phyloP scores from a whole-genome alignment of 2,329 filamentous ascomycete species.

The Monosporascus cannonballus region DNA sequence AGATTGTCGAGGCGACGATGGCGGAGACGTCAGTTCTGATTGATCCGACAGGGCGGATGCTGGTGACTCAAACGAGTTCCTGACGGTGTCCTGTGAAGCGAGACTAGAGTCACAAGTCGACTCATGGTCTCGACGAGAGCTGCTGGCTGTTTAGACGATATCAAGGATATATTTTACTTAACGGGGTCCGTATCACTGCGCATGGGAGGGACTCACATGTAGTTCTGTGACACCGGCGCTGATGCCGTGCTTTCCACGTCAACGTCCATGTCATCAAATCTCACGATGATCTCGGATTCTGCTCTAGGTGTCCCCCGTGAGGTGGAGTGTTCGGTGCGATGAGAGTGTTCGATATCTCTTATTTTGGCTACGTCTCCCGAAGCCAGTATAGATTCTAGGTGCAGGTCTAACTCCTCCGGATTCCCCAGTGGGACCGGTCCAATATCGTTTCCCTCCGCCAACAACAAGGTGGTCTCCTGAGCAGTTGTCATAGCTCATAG shows the following conservation, averaged over 20 bases:
- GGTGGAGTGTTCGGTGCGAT: constrained; percentile 11
- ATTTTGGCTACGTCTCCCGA: constrained; percentile 15
- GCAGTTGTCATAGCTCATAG: constrained; percentile 25
- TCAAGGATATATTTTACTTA: background rate
- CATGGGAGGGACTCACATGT: constrained; percentile 19
- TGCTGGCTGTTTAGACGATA: constrained; percentile 15
- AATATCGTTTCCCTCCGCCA: constrained; percentile 20
- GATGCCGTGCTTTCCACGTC: constrained; percentile 14
- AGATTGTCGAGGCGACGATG: constrained; percentile 41
- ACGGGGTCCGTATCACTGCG: background rate
- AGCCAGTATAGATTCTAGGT: constrained; percentile 20
- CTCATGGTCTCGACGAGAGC: constrained; percentile 23
- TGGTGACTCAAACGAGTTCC: constrained; percentile 46
- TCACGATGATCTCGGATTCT: constrained; percentile 26
- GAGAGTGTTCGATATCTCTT: constrained; percentile 14
- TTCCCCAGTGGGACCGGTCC: constrained; percentile 17
- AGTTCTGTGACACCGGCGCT: constrained; percentile 9
- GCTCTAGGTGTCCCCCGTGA: constrained; percentile 20
- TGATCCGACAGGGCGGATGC: constrained; percentile 46
- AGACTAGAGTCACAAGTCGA: background rate
- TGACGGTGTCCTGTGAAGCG: constrained; percentile 13
- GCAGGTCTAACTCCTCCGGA: constrained; percentile 22
- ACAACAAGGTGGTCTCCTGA: constrained; percentile 12
- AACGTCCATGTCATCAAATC: constrained; percentile 22
- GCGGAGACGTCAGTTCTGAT: constrained; percentile 49